phyloP scores from a whole-genome alignment of 768 basidiomycete genomes.

The Amanita muscaria region DNA sequence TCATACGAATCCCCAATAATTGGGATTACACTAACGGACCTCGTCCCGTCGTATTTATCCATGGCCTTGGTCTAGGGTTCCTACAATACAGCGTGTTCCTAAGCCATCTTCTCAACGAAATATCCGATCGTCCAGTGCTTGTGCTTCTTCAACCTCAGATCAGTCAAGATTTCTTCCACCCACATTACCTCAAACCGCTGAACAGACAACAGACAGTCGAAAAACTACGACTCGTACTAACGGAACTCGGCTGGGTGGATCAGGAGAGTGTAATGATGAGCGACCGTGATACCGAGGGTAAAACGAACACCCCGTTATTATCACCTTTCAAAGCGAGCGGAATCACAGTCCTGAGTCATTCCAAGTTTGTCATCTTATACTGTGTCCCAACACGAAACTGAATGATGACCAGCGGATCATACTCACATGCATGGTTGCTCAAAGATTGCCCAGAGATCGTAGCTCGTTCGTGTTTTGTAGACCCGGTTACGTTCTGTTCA shows the following conservation, averaged over 20 bases:
- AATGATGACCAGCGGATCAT: slow-evolving; percentile 49
- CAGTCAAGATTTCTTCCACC: slow-evolving; percentile 79
- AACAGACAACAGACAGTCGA: slow-evolving; percentile 50
- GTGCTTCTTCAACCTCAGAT: slow-evolving; percentile 77
- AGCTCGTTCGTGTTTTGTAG: slow-evolving; percentile 77
- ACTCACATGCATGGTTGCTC: slow-evolving; percentile 83
- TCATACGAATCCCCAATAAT: slow-evolving; percentile 56
- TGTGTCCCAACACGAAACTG: slow-evolving; percentile 6
- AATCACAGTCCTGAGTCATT: slow-evolving; percentile 78
- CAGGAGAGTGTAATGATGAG: slow-evolving; percentile 14
- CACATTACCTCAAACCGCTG: slow-evolving; percentile 62
- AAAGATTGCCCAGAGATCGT: slow-evolving; percentile 67
- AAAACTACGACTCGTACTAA: slow-evolving; percentile 47
- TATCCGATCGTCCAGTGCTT: slow-evolving; percentile 65
- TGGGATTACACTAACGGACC: slow-evolving; percentile 54
- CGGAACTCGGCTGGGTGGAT: slow-evolving; percentile 56
- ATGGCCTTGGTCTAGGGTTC: slow-evolving; percentile 83
- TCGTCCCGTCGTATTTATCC: slow-evolving; percentile 74
- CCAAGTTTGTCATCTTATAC: slow-evolving; percentile 49
- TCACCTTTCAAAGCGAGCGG: slow-evolving; percentile 33
- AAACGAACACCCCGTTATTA: slow-evolving; percentile 16
- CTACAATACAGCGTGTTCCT: slow-evolving; percentile 62
- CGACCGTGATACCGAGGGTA: slow-evolving; percentile 22
- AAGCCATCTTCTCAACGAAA: slow-evolving; percentile 41
- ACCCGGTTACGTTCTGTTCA: slow-evolving; percentile 83